A percentile compares a stretch with the other conserved stretches of the same genome.
phyloP scores from a whole-genome alignment of 2,329 filamentous ascomycete species.

The Hortaea sp. region DNA sequence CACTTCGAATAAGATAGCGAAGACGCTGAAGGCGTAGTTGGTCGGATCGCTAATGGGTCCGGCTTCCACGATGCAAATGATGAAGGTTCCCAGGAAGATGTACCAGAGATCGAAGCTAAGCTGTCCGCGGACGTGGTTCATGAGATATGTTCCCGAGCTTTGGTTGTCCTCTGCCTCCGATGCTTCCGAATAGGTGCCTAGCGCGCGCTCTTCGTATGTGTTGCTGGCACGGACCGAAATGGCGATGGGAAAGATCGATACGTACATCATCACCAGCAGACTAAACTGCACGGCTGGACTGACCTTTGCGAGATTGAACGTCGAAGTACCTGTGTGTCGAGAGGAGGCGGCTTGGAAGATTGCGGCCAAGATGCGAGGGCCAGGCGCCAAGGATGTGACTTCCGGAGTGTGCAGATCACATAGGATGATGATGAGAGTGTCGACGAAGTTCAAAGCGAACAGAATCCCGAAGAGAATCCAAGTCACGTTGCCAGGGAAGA shows the following conservation, averaged over 20 bases:
- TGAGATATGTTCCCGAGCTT: constrained; percentile 60
- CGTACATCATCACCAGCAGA: constrained; percentile 99
- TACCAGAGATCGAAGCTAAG: constrained; percentile 98
- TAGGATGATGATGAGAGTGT: constrained; percentile 84
- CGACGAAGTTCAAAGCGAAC: constrained; percentile 68
- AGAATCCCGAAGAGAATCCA: constrained; percentile 95
- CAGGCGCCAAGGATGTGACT: constrained; percentile 58
- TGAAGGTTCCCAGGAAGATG: constrained; percentile 84
- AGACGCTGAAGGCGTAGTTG: constrained; percentile 42
- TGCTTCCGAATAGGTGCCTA: constrained; percentile 58
- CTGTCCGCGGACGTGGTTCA: constrained; percentile 81
- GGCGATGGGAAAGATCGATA: constrained; percentile 91
- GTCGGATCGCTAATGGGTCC: constrained; percentile 52
- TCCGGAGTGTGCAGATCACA: constrained; percentile 69
- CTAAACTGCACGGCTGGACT: constrained; percentile 89
- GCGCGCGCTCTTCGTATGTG: constrained; percentile 85
- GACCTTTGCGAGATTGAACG: constrained; percentile 64
- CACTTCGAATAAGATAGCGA: constrained; percentile 64
- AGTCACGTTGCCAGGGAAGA: constrained; percentile 82
- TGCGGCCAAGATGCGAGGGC: constrained; percentile 71
- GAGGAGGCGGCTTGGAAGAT: constrained; percentile 86
- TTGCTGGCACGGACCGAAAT: constrained; percentile 91
- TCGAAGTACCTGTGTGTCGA: constrained; percentile 80
- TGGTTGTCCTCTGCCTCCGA: constrained; percentile 42
- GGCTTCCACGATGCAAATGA: constrained; percentile 84